Conservation (phyloP, 1,139 yeast genomes). For the Debaryomyces psychrophilus region DNA sequence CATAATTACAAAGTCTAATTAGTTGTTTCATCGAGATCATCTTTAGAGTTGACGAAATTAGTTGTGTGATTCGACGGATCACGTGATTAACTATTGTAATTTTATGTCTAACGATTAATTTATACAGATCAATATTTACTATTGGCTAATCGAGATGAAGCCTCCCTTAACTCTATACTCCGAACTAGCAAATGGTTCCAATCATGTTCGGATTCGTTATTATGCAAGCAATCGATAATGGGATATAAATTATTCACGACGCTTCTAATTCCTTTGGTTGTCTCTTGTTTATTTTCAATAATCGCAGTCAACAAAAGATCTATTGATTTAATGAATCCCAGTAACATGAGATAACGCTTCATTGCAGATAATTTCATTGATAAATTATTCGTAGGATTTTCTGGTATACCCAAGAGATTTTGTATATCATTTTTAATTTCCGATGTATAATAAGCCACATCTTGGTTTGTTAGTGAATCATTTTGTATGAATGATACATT, state of each 20-base stretch:
- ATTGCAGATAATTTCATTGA: not conserved
- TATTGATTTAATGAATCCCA: not conserved
- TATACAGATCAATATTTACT: no score
- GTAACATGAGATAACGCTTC: not conserved
- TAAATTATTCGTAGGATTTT: conserved; percentile 11
- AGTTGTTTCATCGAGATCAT: not conserved
- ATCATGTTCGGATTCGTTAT: conserved; percentile 3
- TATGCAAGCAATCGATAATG: conserved; percentile 4
- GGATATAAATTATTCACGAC: not conserved
- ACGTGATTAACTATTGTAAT: no score
- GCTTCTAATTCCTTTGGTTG: not conserved
- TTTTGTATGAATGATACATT: not conserved
- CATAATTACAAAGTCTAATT: not conserved
- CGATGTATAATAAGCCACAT: not conserved
- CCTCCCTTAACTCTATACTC: not conserved
- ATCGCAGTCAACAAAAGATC: not conserved
- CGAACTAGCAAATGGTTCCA: not conserved
- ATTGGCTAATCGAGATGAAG: not conserved
- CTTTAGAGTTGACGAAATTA: not conserved
- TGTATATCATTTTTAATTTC: conserved; percentile 4
- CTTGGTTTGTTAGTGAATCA: not conserved
- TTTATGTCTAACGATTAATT: no score
- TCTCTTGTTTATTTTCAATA: not conserved
- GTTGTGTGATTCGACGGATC: not conserved
- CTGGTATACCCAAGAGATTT: conserved; percentile 3